Conservation (phyloP, 768 basidiomycete genomes). For the Mycena vulgaris region DNA sequence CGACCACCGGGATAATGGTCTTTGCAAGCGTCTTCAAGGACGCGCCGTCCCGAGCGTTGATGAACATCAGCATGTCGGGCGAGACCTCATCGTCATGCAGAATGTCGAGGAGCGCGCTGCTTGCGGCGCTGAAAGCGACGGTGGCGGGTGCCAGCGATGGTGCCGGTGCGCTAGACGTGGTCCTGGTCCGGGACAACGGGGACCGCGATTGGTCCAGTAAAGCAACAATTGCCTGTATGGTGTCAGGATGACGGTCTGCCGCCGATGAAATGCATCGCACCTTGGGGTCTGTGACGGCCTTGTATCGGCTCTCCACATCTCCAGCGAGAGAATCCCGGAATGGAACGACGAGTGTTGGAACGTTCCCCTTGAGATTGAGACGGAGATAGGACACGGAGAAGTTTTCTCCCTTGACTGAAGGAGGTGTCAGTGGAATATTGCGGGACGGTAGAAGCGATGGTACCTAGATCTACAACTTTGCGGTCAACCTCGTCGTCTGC, state of each 20-base stretch:
- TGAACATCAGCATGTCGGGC: conserved; percentile 71
- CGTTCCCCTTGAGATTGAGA: conserved; percentile 84
- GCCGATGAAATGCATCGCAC: conserved; percentile 51
- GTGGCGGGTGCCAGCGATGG: conserved; percentile 86
- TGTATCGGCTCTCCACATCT: conserved; percentile 85
- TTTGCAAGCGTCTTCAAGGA: conserved; percentile 67
- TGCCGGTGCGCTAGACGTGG: conserved; percentile 81
- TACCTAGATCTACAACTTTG: conserved; percentile 77
- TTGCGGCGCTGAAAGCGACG: conserved; percentile 73
- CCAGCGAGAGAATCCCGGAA: conserved; percentile 77
- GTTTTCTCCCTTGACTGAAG: conserved; percentile 83
- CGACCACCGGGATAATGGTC: conserved; percentile 58
- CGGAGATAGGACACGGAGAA: conserved; percentile 82
- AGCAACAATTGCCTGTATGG: conserved; percentile 75
- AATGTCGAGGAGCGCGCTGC: conserved; percentile 68
- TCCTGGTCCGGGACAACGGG: conserved; percentile 74
- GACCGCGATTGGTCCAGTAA: conserved; percentile 91
- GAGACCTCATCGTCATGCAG: conserved; percentile 76
- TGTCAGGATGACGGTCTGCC: neutral
- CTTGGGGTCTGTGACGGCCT: conserved; percentile 83
- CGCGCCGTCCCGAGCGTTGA: conserved; percentile 71
- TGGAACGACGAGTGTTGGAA: conserved; percentile 91
- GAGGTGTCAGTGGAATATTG: neutral
- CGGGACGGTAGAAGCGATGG: neutral
- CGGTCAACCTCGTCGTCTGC: conserved; percentile 81